These are phyloP conservation scores for Pterulicium gracile DNA, from an alignment of 1,284 basidiomycete genomes.

Conservation along the genomic window DNA sequence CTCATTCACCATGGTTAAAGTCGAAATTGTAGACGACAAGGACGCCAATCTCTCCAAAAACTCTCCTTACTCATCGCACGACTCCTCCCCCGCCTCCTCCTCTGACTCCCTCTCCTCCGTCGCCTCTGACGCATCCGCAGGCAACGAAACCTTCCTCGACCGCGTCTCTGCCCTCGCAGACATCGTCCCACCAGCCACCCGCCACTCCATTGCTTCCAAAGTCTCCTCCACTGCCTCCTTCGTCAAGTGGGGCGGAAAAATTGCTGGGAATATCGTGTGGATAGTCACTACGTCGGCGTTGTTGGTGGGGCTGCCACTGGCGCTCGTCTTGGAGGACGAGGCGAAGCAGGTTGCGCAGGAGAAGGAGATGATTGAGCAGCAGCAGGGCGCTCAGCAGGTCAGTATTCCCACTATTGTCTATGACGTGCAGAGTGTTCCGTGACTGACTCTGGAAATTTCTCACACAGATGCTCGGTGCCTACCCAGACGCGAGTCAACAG, in stretches of 20 bases:
- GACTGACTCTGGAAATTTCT: too few species aligned
- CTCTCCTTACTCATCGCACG: constrained; percentile 59
- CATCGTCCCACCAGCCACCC: constrained; percentile 87
- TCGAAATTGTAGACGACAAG: constrained; percentile 74
- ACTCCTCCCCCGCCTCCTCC: constrained; percentile 57
- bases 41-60: constrained; percentile 30
- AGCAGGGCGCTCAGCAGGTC: constrained; percentile 86
- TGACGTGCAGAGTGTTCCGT: too few species aligned
- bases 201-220: constrained; percentile 60
- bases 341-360: constrained; percentile 91
- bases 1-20: constrained; percentile 70
- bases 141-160: constrained; percentile 80
- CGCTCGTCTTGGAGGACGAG: constrained; percentile 92
- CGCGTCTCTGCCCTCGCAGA: constrained; percentile 88
- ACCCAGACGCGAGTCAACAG: constrained; percentile 22
- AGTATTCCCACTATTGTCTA: constrained; percentile 18
- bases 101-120: constrained; percentile 66
- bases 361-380: constrained; percentile 89
- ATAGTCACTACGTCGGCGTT: constrained; percentile 90
- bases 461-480: constrained; percentile 44
- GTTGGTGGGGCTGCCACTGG: constrained; percentile 87
- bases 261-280: constrained; percentile 88
- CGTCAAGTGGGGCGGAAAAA: constrained; percentile 54
- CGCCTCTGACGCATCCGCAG: constrained; percentile 46
- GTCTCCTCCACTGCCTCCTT: constrained; percentile 51